Evolutionary conservation across 2,329 filamentous ascomycete species (phyloP).

Genomic region (Alternaria triticina): DNA sequence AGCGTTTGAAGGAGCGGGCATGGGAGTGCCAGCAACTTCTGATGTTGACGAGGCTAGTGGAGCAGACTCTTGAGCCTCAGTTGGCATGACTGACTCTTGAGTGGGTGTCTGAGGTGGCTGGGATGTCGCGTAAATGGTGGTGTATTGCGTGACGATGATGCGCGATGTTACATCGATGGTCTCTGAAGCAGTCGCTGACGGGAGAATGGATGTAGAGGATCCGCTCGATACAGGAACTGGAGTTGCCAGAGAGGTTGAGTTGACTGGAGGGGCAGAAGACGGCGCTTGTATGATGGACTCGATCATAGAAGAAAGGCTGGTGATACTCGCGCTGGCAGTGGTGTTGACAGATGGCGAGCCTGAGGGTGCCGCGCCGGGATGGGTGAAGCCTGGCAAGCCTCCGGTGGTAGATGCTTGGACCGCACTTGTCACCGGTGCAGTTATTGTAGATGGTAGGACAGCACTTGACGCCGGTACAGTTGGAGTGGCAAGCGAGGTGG

Average conservation of each 20-base stretch:
- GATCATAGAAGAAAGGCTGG: constrained; percentile 3
- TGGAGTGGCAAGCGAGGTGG: constrained; percentile 7
- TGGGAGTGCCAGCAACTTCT: not conserved
- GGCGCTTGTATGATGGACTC: constrained; percentile 1
- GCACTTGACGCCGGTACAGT: constrained; percentile 4
- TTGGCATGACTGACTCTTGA: constrained; percentile 6
- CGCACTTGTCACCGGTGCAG: constrained; percentile 11
- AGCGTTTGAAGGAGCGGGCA: constrained; percentile 8
- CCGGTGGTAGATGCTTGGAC: constrained; percentile 17
- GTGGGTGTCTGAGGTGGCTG: constrained; percentile 1
- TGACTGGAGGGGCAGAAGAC: not conserved
- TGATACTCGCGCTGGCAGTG: not conserved
- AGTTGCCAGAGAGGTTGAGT: constrained; percentile 7
- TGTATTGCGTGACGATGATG: constrained; percentile 36
- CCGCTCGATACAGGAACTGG: not conserved
- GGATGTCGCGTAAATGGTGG: constrained; percentile 31
- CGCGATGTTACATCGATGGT: constrained; percentile 17
- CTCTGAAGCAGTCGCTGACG: not conserved
- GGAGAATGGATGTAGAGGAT: not conserved
- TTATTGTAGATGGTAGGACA: constrained; percentile 14
- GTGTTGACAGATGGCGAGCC: constrained; percentile 1
- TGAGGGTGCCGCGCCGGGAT: constrained; percentile 15
- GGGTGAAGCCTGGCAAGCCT: constrained; percentile 28
- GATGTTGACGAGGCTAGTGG: not conserved
- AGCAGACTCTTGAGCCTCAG: constrained; percentile 7